Evolutionary conservation across 495 filamentous ascomycete species (phyloP).

Genomic region (Polyplosphaeria fusca): DNA sequence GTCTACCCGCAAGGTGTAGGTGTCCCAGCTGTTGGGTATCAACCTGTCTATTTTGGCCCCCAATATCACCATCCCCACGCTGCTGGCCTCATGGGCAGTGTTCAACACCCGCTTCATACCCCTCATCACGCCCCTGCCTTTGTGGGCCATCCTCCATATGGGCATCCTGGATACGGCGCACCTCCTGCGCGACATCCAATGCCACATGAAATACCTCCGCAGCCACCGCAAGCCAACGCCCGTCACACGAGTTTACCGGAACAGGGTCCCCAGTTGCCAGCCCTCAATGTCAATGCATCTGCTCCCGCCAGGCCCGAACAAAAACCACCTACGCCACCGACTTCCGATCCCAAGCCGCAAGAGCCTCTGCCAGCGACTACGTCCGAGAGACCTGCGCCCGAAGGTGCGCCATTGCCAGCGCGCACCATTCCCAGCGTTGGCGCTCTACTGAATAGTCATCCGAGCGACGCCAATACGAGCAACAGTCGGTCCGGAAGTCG

Average conservation of each 20-base stretch:
- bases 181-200: too few species aligned
- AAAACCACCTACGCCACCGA: slow-evolving; percentile 23
- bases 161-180: too few species aligned
- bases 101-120: slow-evolving; percentile 37
- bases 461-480: slow-evolving; percentile 39
- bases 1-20: too few species aligned
- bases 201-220: too few species aligned
- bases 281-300: slow-evolving; percentile 24
- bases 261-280: slow-evolving; percentile 29
- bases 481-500: slow-evolving; percentile 39
- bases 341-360: slow-evolving; percentile 10
- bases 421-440: slow-evolving; percentile 53
- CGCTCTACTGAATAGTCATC: slow-evolving; percentile 50
- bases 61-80: slow-evolving; percentile 21
- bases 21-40: too few species aligned
- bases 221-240: too few species aligned
- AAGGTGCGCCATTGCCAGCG: slow-evolving; percentile 36
- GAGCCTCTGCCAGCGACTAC: slow-evolving; percentile 29
- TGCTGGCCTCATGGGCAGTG: slow-evolving; percentile 30
- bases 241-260: slow-evolving; percentile 6
- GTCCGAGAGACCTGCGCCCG: slow-evolving; percentile 34
- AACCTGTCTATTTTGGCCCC: slow-evolving; percentile 33
- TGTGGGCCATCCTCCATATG: not conserved
- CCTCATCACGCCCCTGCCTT: slow-evolving; percentile 24
- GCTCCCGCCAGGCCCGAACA: not conserved